Conservation (phyloP, 202 grass and related monocot genomes). For the Musa balbisiana region DNA sequence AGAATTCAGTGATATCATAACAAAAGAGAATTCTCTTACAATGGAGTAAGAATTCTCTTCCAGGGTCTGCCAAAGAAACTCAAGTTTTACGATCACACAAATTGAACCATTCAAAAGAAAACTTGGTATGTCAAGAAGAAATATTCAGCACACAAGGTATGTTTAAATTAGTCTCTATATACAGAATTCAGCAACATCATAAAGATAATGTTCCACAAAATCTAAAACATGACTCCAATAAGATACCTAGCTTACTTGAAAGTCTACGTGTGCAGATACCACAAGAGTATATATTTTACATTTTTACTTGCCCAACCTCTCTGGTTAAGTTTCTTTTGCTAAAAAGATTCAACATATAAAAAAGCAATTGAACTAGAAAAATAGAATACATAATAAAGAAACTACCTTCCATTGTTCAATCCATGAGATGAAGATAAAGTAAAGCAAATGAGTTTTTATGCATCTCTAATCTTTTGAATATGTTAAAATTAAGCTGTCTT, state of each 20-base stretch:
- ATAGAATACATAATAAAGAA: too few relatives aligned
- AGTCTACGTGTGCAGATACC: background rate
- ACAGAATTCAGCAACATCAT: background rate
- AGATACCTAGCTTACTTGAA: background rate
- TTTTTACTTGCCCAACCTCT: background rate
- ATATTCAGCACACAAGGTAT: too few relatives aligned
- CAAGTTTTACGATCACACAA: background rate
- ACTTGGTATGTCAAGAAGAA: background rate
- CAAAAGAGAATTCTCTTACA: background rate
- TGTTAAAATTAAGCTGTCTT: background rate
- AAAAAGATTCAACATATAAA: too few relatives aligned
- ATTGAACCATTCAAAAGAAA: background rate
- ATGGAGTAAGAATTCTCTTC: constrained; percentile 95
- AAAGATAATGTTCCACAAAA: background rate
- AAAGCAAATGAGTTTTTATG: too few relatives aligned
- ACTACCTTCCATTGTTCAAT: too few relatives aligned
- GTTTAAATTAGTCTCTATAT: background rate
- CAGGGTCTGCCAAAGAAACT: constrained; percentile 51
- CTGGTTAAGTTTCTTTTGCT: background rate
- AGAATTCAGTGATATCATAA: background rate
- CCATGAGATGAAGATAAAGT: too few relatives aligned
- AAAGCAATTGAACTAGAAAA: too few relatives aligned
- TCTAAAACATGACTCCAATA: background rate
- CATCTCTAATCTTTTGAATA: too few relatives aligned
- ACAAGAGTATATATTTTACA: background rate